Conservation (phyloP, 345 rosid genomes). For the Erysimum cheiranthoides region DNA sequence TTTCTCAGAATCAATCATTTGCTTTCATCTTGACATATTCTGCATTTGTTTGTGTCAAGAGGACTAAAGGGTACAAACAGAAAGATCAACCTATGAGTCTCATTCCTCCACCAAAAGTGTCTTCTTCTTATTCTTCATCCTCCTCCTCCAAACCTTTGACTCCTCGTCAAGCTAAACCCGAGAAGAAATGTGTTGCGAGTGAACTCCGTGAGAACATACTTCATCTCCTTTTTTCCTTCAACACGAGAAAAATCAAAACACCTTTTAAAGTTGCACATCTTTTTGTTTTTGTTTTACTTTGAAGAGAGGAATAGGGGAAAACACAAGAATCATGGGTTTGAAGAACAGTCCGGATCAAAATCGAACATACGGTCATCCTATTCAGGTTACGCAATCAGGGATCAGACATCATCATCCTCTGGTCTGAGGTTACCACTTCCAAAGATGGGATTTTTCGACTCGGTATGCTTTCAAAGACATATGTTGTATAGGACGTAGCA, state of each 20-base stretch:
- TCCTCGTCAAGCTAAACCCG: conserved; percentile 33
- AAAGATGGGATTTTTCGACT: conserved; percentile 40
- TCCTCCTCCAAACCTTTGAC: conserved; percentile 27
- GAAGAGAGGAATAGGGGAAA: conserved; percentile 24
- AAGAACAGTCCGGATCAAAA: conserved; percentile 39
- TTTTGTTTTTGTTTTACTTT: background rate
- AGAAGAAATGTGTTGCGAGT: conserved; percentile 25
- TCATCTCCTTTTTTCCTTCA: background rate
- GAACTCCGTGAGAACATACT: conserved; percentile 35
- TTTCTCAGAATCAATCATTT: background rate
- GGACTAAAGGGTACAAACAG: conserved; percentile 9
- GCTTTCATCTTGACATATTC: background rate
- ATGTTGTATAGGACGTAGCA: background rate
- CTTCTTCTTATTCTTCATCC: background rate
- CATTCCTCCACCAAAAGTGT: conserved; percentile 35
- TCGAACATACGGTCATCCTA: conserved; percentile 25
- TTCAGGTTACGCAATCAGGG: conserved; percentile 8
- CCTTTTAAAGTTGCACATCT: background rate
- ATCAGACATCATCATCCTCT: conserved; percentile 35
- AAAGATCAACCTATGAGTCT: conserved; percentile 30
- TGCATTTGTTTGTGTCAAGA: conserved; percentile 11
- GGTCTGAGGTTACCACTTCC: conserved; percentile 40
- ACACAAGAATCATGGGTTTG: conserved; percentile 19
- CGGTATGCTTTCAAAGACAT: conserved; percentile 28
- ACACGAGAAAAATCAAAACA: background rate